Conservation (phyloP, 73 alveolate species). For the Paramecium tetraurelia region DNA sequence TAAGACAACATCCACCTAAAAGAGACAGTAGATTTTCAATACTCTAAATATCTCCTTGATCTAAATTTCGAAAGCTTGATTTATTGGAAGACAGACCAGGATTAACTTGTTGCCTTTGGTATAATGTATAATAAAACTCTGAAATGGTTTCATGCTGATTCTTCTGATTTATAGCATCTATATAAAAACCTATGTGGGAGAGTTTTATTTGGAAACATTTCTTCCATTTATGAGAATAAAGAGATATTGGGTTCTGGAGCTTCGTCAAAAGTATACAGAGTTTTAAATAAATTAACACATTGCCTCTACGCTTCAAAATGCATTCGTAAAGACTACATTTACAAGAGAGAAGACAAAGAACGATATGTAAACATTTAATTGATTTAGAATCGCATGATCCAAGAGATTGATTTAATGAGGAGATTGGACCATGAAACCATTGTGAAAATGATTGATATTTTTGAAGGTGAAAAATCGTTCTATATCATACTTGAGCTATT, state of each 20-base stretch:
- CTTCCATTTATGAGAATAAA: not conserved
- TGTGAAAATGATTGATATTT: constrained; percentile 8
- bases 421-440: not conserved
- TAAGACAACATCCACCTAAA: not conserved
- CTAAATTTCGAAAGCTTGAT: not conserved
- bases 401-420: constrained; percentile 1
- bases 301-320: not conserved
- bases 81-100: not conserved
- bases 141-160: constrained; percentile 18
- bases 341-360: constrained; percentile 33
- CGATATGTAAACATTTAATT: not conserved
- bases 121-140: not conserved
- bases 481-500: not conserved
- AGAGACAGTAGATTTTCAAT: not conserved
- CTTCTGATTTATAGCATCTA: not conserved
- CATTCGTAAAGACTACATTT: constrained; percentile 38
- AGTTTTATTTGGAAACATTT: not conserved
- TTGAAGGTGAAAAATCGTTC: constrained; percentile 29
- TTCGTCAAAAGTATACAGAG: constrained; percentile 26
- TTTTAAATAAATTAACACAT: not conserved
- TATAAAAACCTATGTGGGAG: not conserved
- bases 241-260: constrained; percentile 13
- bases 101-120: not conserved
- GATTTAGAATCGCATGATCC: not conserved
- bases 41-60: not conserved